Conservation (phyloP, 1,139 yeast genomes). For the Magnusiomyces tetraspermus region DNA sequence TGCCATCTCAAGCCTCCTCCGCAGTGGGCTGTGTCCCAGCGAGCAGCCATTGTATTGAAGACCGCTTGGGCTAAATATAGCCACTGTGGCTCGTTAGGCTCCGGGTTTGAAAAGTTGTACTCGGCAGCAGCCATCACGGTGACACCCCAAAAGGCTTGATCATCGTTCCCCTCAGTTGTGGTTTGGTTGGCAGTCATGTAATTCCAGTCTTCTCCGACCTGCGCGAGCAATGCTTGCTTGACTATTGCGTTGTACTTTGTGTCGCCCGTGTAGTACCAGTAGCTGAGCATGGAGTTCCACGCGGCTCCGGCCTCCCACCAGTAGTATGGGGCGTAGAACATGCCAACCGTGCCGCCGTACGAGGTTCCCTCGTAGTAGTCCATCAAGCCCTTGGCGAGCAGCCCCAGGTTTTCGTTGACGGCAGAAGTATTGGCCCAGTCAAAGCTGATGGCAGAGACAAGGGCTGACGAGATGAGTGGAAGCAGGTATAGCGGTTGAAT, state of each 20-base stretch:
- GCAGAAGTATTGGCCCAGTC: conserved; percentile 26
- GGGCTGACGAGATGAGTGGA: no score
- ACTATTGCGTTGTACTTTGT: conserved; percentile 48
- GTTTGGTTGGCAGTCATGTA: no score
- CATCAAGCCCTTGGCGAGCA: conserved; percentile 58
- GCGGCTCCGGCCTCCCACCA: no score
- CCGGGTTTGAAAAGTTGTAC: conserved; percentile 61
- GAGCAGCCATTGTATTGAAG: conserved; percentile 76
- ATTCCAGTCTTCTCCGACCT: no score
- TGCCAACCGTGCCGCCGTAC: conserved; percentile 53
- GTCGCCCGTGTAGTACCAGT: conserved; percentile 57
- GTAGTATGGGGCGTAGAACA: conserved; percentile 67
- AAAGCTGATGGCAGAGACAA: no score
- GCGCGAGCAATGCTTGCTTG: conserved; percentile 47
- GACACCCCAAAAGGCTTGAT: conserved; percentile 85
- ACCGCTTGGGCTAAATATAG: conserved; percentile 64
- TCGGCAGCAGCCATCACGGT: conserved; percentile 81
- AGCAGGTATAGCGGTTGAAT: no score
- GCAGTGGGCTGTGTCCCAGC: conserved; percentile 75
- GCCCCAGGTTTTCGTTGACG: conserved; percentile 39
- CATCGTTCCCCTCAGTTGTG: no score
- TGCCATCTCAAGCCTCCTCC: conserved; percentile 95
- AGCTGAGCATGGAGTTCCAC: no score
- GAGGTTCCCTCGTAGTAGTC: conserved; percentile 70
- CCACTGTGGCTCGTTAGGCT: conserved; percentile 50